These are phyloP conservation scores for Kazachstania sp. DNA, from an alignment of 1,139 yeast genomes.

Conservation along the genomic window DNA sequence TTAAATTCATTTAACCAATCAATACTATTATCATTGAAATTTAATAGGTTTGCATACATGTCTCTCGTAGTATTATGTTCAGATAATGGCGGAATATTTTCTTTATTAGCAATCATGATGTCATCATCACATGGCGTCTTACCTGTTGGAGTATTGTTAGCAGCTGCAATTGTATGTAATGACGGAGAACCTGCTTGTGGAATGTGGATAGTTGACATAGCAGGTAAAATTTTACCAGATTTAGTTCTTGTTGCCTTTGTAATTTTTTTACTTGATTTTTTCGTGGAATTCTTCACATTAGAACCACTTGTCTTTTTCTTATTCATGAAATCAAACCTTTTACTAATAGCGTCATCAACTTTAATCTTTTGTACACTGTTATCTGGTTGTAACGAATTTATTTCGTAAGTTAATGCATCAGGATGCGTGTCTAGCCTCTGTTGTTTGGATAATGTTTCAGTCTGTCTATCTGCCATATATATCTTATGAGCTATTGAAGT, in stretches of 20 bases:
- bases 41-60: slow-evolving; percentile 14
- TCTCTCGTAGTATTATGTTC: slow-evolving; percentile 1
- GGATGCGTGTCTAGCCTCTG: slow-evolving; percentile 1
- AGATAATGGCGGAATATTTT: slow-evolving; percentile 26
- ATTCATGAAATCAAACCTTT: slow-evolving; percentile 29
- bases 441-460: slow-evolving; percentile 14
- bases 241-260: background rate
- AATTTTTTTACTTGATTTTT: slow-evolving; percentile 2
- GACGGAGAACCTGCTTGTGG: background rate
- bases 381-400: slow-evolving; percentile 22
- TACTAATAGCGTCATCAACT: slow-evolving; percentile 27
- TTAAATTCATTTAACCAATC: slow-evolving; percentile 22
- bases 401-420: slow-evolving; percentile 17
- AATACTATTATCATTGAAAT: slow-evolving; percentile 17
- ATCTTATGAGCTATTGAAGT: slow-evolving; percentile 35
- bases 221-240: slow-evolving; percentile 1
- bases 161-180: background rate
- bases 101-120: slow-evolving; percentile 16
- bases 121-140: slow-evolving; percentile 9
- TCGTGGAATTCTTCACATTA: background rate
- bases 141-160: background rate
- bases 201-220: slow-evolving; percentile 5
- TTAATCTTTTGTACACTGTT: slow-evolving; percentile 20
- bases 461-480: slow-evolving; percentile 35
- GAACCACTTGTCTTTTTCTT: slow-evolving; percentile 22